Percentiles rank a stretch among this genome's conserved stretches.
These are phyloP conservation scores for Penicillium egyptiacum DNA, from an alignment of 495 filamentous ascomycete species.

Conservation along the genomic window DNA sequence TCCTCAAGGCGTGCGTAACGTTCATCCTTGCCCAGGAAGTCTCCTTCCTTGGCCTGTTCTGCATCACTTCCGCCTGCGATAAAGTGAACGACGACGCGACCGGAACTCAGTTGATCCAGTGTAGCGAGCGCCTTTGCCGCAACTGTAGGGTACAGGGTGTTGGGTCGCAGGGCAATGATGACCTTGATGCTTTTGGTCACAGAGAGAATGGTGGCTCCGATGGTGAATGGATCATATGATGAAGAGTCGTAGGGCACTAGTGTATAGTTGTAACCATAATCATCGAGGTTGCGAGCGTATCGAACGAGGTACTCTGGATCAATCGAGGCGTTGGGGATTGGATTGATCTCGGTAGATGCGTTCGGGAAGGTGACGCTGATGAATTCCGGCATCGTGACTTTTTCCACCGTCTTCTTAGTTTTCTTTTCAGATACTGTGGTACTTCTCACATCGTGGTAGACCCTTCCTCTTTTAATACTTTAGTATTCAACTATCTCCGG, in stretches of 20 bases:
- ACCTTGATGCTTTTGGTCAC: constrained; percentile 54
- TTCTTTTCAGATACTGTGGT: neutral
- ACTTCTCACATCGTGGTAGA: neutral
- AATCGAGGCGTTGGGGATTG: constrained; percentile 45
- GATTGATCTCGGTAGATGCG: constrained; percentile 49
- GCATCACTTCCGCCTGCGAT: constrained; percentile 55
- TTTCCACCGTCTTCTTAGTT: neutral
- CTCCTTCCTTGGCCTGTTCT: constrained; percentile 54
- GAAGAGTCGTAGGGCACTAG: constrained; percentile 54
- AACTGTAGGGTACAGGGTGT: constrained; percentile 56
- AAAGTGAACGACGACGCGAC: constrained; percentile 55
- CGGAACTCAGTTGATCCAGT: constrained; percentile 50
- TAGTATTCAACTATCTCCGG: neutral
- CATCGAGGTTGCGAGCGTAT: constrained; percentile 52
- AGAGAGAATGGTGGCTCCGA: constrained; percentile 51
- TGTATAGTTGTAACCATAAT: constrained; percentile 56
- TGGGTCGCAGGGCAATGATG: constrained; percentile 57
- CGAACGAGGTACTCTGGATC: constrained; percentile 48
- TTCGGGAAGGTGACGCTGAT: constrained; percentile 54
- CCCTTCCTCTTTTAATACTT: neutral
- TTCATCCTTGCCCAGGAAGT: constrained; percentile 53
- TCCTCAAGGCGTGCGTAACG: constrained; percentile 54
- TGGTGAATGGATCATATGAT: constrained; percentile 52
- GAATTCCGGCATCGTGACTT: constrained; percentile 52
- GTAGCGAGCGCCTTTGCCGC: constrained; percentile 57